Percentiles rank a stretch among this genome's conserved stretches.
These are phyloP conservation scores for Lasiodiplodia sp. DNA, from an alignment of 2,329 filamentous ascomycete species.

Conservation along the genomic window DNA sequence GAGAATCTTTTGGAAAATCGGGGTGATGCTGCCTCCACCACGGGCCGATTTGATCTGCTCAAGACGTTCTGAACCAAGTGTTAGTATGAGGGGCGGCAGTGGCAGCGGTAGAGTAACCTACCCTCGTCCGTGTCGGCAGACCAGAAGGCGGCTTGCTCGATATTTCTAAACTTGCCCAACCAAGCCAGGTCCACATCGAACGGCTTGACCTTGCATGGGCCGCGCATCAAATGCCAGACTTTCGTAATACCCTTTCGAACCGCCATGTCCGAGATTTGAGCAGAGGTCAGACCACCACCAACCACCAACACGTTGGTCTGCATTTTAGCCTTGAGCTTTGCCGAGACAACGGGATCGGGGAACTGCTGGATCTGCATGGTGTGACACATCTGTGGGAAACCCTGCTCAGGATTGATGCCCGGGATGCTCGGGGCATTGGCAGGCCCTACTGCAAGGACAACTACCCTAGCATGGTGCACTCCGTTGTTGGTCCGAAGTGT, in stretches of 20 bases:
- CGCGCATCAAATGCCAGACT: constrained; percentile 74
- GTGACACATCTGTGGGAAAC: constrained; percentile 63
- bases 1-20: constrained; percentile 70
- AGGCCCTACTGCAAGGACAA: constrained; percentile 75
- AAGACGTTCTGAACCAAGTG: constrained; percentile 60
- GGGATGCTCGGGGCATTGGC: constrained; percentile 65
- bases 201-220: constrained; percentile 69
- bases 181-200: constrained; percentile 80
- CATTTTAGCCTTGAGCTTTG: constrained; percentile 58
- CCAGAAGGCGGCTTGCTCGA: constrained; percentile 79
- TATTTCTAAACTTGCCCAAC: constrained; percentile 84
- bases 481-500: constrained; percentile 65
- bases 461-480: constrained; percentile 64
- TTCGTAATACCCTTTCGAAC: constrained; percentile 70
- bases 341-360: constrained; percentile 60
- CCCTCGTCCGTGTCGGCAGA: constrained; percentile 72
- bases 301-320: constrained; percentile 73
- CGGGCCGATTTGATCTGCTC: constrained; percentile 71
- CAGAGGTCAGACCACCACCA: constrained; percentile 78
- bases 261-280: constrained; percentile 73
- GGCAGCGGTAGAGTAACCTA: constrained; percentile 32
- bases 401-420: constrained; percentile 35
- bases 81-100: background rate
- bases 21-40: constrained; percentile 79
- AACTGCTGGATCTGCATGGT: constrained; percentile 69